These are phyloP conservation scores for Boletellus emodensis DNA, from an alignment of 768 basidiomycete species.

Conservation along the genomic window DNA sequence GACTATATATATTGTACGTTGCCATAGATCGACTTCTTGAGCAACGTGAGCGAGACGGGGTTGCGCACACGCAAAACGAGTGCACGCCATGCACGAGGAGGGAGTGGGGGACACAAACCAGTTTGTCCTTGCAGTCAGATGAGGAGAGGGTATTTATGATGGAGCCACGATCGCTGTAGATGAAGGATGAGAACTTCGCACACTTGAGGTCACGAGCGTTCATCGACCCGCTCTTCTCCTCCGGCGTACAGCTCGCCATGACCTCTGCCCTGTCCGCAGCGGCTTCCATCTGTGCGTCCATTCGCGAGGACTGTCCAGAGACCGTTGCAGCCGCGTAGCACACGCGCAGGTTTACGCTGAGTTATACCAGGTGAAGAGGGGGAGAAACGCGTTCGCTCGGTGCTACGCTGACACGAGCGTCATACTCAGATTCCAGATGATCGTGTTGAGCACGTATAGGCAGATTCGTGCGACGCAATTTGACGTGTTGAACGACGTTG, in stretches of 20 bases:
- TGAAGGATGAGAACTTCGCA: too few relatives aligned
- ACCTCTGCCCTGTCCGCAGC: constrained; percentile 47
- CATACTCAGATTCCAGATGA: constrained; percentile 32
- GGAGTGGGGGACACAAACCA: too few relatives aligned
- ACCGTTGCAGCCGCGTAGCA: constrained; percentile 39
- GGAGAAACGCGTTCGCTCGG: too few relatives aligned
- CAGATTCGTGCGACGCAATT: constrained; percentile 39
- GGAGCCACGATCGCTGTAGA: too few relatives aligned
- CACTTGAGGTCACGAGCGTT: too few relatives aligned
- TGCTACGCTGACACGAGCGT: not conserved
- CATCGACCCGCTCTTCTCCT: constrained; percentile 64
- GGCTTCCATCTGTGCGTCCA: constrained; percentile 43
- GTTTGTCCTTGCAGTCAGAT: too few relatives aligned
- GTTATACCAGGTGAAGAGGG: constrained; percentile 42
- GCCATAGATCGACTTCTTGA: too few relatives aligned
- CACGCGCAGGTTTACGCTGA: constrained; percentile 40
- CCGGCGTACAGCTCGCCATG: constrained; percentile 50
- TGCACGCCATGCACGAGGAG: too few relatives aligned
- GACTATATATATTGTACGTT: too few relatives aligned
- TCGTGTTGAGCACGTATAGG: constrained; percentile 40
- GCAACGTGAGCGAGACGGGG: too few relatives aligned
- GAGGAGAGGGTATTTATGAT: too few relatives aligned
- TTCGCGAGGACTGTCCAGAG: constrained; percentile 46
- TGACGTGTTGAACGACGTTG: constrained; percentile 38
- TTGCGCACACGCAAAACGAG: too few relatives aligned